Evolutionary conservation across 1,284 basidiomycete genomes (phyloP).

Genomic region (Malassezia cuniculi): DNA sequence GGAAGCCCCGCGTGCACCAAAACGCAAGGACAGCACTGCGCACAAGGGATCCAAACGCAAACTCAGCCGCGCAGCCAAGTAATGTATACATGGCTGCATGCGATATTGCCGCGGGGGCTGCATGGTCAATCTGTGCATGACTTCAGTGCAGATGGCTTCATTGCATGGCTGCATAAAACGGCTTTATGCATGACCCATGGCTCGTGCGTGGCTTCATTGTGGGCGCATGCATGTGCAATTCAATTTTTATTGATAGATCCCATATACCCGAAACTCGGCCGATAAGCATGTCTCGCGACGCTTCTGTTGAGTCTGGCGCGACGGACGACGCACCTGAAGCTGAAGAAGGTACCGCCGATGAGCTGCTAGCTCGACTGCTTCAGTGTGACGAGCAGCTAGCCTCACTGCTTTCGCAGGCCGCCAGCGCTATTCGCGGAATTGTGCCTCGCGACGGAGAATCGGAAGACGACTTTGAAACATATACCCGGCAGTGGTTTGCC

Average conservation of each 20-base stretch:
- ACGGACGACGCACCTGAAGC: background rate
- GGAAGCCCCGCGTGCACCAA: background rate
- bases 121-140: too few relatives aligned
- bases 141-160: too few relatives aligned
- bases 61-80: background rate
- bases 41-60: background rate
- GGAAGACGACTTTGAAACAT: background rate
- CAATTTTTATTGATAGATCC: too few relatives aligned
- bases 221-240: too few relatives aligned
- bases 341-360: slow-evolving; percentile 6
- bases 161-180: too few relatives aligned
- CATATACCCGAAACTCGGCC: too few relatives aligned
- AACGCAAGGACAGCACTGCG: slow-evolving; percentile 1
- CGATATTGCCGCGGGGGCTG: too few relatives aligned
- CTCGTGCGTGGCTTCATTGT: too few relatives aligned
- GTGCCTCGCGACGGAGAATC: background rate
- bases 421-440: slow-evolving; percentile 2
- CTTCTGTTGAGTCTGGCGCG: too few relatives aligned
- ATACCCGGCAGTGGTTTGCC: slow-evolving; percentile 8
- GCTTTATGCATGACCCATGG: too few relatives aligned
- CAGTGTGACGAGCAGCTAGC: slow-evolving; percentile 13
- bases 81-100: too few relatives aligned
- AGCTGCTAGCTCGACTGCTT: slow-evolving; percentile 9
- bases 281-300: too few relatives aligned
- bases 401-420: slow-evolving; percentile 3